Evolutionary conservation across 2,329 filamentous ascomycete genomes (phyloP), one percentile per base, ranked within the genome.

Genomic region (Leptographium flavum): DNA sequence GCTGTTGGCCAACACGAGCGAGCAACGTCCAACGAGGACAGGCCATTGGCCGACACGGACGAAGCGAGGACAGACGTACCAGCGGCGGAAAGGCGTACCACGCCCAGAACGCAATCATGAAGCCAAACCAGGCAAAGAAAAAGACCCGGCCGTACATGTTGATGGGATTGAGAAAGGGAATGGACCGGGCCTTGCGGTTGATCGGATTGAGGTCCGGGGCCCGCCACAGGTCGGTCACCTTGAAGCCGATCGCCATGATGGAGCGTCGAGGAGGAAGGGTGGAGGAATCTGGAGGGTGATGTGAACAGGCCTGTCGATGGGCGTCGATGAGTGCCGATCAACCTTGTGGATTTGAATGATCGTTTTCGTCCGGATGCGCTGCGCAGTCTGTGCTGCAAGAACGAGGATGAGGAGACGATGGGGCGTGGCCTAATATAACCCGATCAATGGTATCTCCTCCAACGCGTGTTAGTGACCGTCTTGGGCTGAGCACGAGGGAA

Each of bases 71-170:
- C 8, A 23, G 11, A 28, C 73, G 64, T 70, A 86, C 79, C 58
- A 92, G 67, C 53, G 87, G 87, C 52, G 87, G 85, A 62, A 94
- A 94, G 2, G 87, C 83, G 67, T 93, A 94, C 83, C 83, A 94
- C 11, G 85, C 87, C 73, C 86, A 85, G 63, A 94, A 94, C 8
- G 84, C 82, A 44, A 90, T 74, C 73, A 92, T 79, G 62, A 92
- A 92, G 2, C 84, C 84, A 40, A 87, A 72, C 79, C 84, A 92
- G 1, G 83, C 83, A 65, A 94, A 94, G 68, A 88, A 87, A 63
- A 93, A 94, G 0, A 92, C 87, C 7, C 87, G 74, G 32, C 87
- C 87, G 67, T 94, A 87, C 54, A 79, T 67, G 60, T 93, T 73
- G 55, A 88, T 58, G 0, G 81, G 75, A 60, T 94, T 94, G 50